Evolutionary conservation across 441 rosid genomes (phyloP), one percentile per base, ranked within the genome.

Genomic region (Metrosideros polymorpha): DNA sequence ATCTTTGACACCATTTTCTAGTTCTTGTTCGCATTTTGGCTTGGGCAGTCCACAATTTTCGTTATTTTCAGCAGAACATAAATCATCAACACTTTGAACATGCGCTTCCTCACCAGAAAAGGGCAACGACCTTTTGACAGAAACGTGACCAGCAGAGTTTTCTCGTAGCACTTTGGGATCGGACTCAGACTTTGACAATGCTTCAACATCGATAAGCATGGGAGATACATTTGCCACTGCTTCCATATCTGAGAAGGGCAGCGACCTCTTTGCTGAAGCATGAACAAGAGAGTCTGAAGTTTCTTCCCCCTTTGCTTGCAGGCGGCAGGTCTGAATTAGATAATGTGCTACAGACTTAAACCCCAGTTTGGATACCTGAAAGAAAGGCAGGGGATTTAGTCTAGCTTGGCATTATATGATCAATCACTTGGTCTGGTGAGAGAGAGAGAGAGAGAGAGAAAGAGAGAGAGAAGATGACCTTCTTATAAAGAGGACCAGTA

Each of bases 281-380:
- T 91, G 93, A 86, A 88, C 91, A 83, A 82, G 56, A 77, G 86
- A 39, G 47, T 90, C 92, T 27, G 86, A 56, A 57, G 42, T 87
- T 84, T 86, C 86, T 59, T 88, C 92, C 47, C 30, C 87, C 71
- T 83, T 86, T 52, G 85, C 83, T 84, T 90, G 88, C 7, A 88
- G 79, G 82, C 90, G 85, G 39, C 51, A 86, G 85, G 96, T 94
- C 89, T 96, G 92, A 89, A 96, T 86, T 82, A 98, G 98, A 90
- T 94, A 96, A 91, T 98, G 99, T 43, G 99, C 99, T 42, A 95
- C 96, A 7, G 99, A 96, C 91, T 94, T 98, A 92, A 90, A 98
- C 75, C 98, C 99, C 89, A 95, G 87, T 32, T 88, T 86, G 86
- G 92, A 87, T 84, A 96, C 89, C 99, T 97, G 89, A 29, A n/a